A percentile compares a stretch with the other conserved stretches of the same genome.
These are phyloP conservation scores for Candida tunisiensis DNA, from an alignment of 1,139 yeast genomes.

Conservation along the genomic window DNA sequence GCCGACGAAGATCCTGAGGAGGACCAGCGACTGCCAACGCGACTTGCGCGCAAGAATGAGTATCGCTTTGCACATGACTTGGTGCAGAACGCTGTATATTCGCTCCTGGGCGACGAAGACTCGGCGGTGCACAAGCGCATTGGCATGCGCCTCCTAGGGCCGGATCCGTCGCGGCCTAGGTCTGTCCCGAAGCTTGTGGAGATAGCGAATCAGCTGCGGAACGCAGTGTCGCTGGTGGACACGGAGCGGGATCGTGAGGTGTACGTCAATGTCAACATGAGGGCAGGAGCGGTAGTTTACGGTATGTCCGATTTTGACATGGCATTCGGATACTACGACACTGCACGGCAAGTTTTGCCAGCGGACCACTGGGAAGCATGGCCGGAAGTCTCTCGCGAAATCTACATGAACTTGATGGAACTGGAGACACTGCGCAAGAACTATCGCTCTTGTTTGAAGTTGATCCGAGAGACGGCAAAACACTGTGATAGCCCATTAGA, in stretches of 20 bases:
- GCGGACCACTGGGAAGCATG: constrained; percentile 6
- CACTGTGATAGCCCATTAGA: constrained; percentile 8
- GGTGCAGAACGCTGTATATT: constrained; percentile 22
- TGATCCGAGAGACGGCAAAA: constrained; percentile 8
- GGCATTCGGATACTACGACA: constrained; percentile 13
- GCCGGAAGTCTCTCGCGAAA: constrained; percentile 5
- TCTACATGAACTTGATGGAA: constrained; percentile 11
- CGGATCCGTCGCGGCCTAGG: constrained; percentile 7
- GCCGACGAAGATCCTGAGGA: constrained; percentile 23
- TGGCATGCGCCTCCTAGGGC: constrained; percentile 26
- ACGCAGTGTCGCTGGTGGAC: constrained; percentile 12
- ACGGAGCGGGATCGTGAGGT: constrained; percentile 9
- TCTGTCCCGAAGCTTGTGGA: constrained; percentile 12
- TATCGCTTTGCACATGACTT: constrained; percentile 19
- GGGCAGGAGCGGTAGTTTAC: constrained; percentile 14
- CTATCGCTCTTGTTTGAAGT: constrained; percentile 10
- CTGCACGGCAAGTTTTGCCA: constrained; percentile 10
- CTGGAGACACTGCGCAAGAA: constrained; percentile 12
- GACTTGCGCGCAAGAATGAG: constrained; percentile 25
- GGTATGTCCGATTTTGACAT: constrained; percentile 15
- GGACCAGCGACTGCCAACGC: constrained; percentile 21
- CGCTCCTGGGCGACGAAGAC: constrained; percentile 15
- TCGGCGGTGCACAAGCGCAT: constrained; percentile 24
- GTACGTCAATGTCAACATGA: constrained; percentile 10
- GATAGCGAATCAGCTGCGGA: constrained; percentile 14